Conservation (phyloP, 495 filamentous ascomycete genomes). For the Xylaria cubensis region DNA sequence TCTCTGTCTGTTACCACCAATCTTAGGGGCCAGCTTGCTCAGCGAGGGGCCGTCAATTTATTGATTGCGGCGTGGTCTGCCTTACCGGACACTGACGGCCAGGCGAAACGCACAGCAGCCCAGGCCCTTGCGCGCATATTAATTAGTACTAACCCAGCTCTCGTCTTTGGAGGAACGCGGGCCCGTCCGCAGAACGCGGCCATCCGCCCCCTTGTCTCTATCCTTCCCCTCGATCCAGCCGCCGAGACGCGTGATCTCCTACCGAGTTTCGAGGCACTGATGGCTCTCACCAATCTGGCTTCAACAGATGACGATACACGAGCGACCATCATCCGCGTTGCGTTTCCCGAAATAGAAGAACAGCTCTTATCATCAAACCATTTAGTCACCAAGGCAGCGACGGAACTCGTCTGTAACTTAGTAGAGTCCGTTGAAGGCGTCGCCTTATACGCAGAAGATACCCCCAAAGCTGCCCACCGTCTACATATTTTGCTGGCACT, state of each 20-base stretch:
- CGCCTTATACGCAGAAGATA: constrained; percentile 75
- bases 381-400: constrained; percentile 80
- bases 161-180: constrained; percentile 80
- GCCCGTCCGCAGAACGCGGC: constrained; percentile 75
- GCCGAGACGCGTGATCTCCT: constrained; percentile 80
- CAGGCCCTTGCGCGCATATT: constrained; percentile 92
- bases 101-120: constrained; percentile 68
- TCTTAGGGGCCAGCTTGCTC: constrained; percentile 78
- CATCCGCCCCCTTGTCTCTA: constrained; percentile 76
- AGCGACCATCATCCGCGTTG: constrained; percentile 71
- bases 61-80: constrained; percentile 71
- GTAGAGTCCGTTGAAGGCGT: constrained; percentile 78
- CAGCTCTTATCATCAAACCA: constrained; percentile 77
- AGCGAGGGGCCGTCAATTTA: constrained; percentile 89
- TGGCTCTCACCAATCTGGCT: constrained; percentile 93
- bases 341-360: constrained; percentile 79
- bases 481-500: constrained; percentile 85
- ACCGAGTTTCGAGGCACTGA: constrained; percentile 84
- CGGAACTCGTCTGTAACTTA: constrained; percentile 91
- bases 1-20: constrained; percentile 74
- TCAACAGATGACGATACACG: constrained; percentile 75
- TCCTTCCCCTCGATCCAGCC: constrained; percentile 64
- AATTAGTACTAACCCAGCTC: constrained; percentile 84
- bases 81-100: constrained; percentile 58
- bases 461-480: constrained; percentile 69